phyloP scores from a whole-genome alignment of 257 asterid genomes.

The Prunella vulgaris region DNA sequence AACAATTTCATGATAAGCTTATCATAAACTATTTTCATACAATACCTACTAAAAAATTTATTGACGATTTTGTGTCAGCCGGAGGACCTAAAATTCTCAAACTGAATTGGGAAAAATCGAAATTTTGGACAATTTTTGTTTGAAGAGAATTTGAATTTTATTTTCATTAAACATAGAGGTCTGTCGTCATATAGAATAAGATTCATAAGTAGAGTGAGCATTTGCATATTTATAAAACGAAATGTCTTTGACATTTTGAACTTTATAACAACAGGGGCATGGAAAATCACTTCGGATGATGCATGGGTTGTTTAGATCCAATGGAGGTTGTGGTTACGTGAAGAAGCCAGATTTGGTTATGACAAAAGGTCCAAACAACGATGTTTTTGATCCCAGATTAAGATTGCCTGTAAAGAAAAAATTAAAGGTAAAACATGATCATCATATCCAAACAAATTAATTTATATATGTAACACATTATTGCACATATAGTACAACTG shows the following conservation, averaged over 20 bases:
- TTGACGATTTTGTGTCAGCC: no score
- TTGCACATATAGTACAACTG: not conserved
- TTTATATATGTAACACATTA: no score
- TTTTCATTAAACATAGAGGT: no score
- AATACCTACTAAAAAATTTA: no score
- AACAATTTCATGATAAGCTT: no score
- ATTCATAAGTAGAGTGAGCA: not conserved
- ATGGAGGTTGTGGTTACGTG: slow-evolving; percentile 79
- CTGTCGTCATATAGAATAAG: no score
- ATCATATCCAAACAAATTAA: not conserved
- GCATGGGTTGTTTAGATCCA: slow-evolving; percentile 83
- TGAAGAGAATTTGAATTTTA: no score
- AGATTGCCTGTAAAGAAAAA: slow-evolving; percentile 47
- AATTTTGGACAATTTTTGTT: no score
- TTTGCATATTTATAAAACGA: no score
- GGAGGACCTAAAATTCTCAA: no score
- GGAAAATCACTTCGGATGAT: slow-evolving; percentile 81
- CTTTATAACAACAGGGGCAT: slow-evolving; percentile 42
- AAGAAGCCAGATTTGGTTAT: slow-evolving; percentile 70
- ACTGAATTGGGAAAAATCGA: no score
- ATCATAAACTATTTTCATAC: no score
- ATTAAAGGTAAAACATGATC: slow-evolving; percentile 33
- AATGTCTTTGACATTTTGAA: not conserved
- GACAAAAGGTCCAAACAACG: slow-evolving; percentile 34
- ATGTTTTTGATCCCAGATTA: slow-evolving; percentile 66